A percentile compares a stretch with the other conserved stretches of the same genome.
Conservation (phyloP, 306 rosid genomes). For the Cucumis hystrix region DNA sequence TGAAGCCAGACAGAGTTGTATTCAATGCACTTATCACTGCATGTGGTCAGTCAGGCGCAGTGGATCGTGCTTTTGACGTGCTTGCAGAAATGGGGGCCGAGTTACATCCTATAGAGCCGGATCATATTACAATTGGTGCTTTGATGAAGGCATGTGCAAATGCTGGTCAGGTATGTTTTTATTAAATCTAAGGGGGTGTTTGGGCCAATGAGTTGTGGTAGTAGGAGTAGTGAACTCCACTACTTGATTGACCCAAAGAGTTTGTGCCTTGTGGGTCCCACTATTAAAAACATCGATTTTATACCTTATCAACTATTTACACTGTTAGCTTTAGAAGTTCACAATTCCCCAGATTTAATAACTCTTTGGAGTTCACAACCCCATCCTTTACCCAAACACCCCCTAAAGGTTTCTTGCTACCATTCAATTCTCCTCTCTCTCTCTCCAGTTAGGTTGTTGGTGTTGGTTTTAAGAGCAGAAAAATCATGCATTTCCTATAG, state of each 20-base stretch:
- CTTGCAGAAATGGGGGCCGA: slow-evolving; percentile 84
- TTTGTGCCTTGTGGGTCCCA: no score
- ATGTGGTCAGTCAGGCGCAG: slow-evolving; percentile 92
- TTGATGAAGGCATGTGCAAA: slow-evolving; percentile 80
- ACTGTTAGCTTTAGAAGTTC: no score
- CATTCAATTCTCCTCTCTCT: neutral
- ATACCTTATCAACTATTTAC: no score
- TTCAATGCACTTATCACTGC: slow-evolving; percentile 98
- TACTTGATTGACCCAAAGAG: no score
- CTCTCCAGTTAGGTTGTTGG: slow-evolving; percentile 4
- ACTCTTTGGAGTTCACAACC: no score
- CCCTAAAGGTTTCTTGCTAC: neutral
- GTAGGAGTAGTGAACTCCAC: no score
- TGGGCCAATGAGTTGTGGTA: no score
- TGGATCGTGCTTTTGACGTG: slow-evolving; percentile 95
- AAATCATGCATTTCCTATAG: slow-evolving; percentile 24
- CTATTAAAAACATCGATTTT: no score
- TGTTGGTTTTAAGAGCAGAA: neutral
- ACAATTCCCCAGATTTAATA: no score
- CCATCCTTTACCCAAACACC: no score
- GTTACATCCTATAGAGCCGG: slow-evolving; percentile 76
- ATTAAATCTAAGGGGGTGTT: neutral
- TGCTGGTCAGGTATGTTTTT: slow-evolving; percentile 67
- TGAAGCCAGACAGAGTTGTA: slow-evolving; percentile 99
- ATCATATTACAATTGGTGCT: slow-evolving; percentile 83